Percentiles rank a stretch among this genome's conserved stretches.
Conservation (phyloP, 352 stramenopile species). For the Thalassiosira delicatula region DNA sequence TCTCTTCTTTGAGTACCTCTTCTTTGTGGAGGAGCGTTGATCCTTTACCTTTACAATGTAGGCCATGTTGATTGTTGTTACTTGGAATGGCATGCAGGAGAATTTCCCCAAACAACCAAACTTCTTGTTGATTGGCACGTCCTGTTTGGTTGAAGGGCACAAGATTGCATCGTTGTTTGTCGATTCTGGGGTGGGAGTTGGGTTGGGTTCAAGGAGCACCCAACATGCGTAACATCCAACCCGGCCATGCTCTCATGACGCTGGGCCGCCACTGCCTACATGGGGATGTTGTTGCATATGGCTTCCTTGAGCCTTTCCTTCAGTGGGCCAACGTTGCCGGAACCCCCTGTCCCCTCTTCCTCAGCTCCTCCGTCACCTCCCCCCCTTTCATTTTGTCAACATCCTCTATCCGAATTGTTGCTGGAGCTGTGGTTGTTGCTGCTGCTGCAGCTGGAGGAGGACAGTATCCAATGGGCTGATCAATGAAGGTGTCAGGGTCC, state of each 20-base stretch:
- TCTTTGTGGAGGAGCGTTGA: neutral
- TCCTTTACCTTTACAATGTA: too few species aligned
- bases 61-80: too few species aligned
- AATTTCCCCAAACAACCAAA: neutral
- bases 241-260: constrained; percentile 17
- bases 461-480: too few species aligned
- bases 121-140: neutral
- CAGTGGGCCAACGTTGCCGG: neutral
- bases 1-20: neutral
- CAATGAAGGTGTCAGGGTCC: too few species aligned
- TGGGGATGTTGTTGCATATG: neutral
- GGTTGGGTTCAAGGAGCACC: constrained; percentile 17
- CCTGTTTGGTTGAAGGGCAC: constrained; percentile 8
- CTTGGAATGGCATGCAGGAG: neutral
- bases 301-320: neutral
- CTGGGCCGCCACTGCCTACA: too few species aligned
- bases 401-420: too few species aligned
- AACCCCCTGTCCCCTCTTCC: neutral
- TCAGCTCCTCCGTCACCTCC: neutral
- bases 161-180: constrained; percentile 28
- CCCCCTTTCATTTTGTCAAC: neutral
- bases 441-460: too few species aligned
- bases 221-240: constrained; percentile 34
- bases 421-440: too few species aligned
- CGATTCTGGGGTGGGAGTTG: constrained; percentile 23